Evolutionary conservation across 768 basidiomycete species (phyloP).

Genomic region (Hygrocybe punicea): DNA sequence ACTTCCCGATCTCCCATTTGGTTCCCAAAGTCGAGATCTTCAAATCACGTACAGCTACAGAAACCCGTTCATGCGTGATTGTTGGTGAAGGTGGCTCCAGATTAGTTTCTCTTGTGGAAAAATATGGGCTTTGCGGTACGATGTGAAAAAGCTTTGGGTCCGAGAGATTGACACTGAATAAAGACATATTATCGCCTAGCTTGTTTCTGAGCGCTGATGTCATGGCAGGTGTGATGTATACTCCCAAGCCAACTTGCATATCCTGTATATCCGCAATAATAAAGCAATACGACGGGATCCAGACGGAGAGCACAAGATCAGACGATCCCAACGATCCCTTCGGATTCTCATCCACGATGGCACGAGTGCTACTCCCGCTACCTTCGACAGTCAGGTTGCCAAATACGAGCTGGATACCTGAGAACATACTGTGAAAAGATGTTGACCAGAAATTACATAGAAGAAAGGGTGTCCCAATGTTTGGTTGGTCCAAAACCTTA

Average conservation of each 20-base stretch:
- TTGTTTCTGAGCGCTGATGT: slow-evolving; percentile 12
- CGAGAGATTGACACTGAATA: slow-evolving; percentile 28
- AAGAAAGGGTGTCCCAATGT: slow-evolving; percentile 26
- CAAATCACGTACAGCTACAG: not conserved
- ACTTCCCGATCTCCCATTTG: not conserved
- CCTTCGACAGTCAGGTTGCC: slow-evolving; percentile 19
- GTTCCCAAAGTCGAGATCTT: not conserved
- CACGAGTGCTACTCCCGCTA: slow-evolving; percentile 10
- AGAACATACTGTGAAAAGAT: slow-evolving; percentile 18
- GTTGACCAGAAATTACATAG: slow-evolving; percentile 22
- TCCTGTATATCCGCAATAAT: slow-evolving; percentile 11
- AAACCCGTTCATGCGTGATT: not conserved
- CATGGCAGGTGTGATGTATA: slow-evolving; percentile 21
- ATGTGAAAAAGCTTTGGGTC: slow-evolving; percentile 30
- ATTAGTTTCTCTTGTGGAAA: not conserved
- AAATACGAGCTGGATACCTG: slow-evolving; percentile 23
- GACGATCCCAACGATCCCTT: slow-evolving; percentile 23
- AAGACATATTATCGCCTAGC: slow-evolving; percentile 24
- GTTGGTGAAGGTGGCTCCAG: not conserved
- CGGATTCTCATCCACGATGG: slow-evolving; percentile 23
- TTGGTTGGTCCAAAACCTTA: slow-evolving; percentile 23
- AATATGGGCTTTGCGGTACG: not conserved
- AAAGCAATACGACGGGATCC: slow-evolving; percentile 27
- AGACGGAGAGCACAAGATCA: slow-evolving; percentile 26
- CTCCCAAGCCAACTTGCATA: slow-evolving; percentile 16